phyloP scores from a whole-genome alignment of 2,329 filamentous ascomycete genomes.

The Colletotrichum lindemuthianum region DNA sequence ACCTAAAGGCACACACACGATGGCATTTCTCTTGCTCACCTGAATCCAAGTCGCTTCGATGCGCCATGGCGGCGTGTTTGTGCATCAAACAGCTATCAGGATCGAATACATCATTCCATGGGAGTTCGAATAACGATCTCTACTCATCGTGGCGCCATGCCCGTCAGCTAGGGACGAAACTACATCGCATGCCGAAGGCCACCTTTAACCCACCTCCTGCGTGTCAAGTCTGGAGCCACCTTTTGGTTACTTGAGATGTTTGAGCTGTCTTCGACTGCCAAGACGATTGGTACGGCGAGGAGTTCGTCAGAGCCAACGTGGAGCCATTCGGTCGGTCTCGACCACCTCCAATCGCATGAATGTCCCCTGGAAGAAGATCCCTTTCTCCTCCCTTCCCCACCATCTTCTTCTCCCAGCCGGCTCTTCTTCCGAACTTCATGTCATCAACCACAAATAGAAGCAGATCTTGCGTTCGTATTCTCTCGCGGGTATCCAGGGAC shows the following conservation, averaged over 20 bases:
- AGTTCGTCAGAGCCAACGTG: constrained; percentile 4
- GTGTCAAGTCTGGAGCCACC: not conserved
- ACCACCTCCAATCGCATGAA: constrained; percentile 24
- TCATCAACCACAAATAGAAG: constrained; percentile 22
- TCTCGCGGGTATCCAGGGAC: not conserved
- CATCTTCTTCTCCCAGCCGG: constrained; percentile 9
- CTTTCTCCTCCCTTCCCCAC: constrained; percentile 15
- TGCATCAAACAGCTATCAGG: not conserved
- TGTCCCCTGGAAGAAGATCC: constrained; percentile 17
- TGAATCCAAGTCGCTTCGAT: constrained; percentile 21
- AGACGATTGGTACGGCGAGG: too few relatives aligned
- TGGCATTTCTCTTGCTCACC: not conserved
- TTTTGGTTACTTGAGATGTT: not conserved
- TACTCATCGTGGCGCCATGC: too few relatives aligned
- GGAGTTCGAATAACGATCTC: too few relatives aligned
- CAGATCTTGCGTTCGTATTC: constrained; percentile 6
- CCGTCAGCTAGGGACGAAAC: too few relatives aligned
- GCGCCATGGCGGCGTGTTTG: constrained; percentile 18
- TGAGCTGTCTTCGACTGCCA: too few relatives aligned
- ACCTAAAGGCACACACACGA: not conserved
- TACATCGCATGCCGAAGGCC: too few relatives aligned
- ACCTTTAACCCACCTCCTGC: too few relatives aligned
- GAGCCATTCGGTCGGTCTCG: constrained; percentile 23
- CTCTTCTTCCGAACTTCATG: not conserved
- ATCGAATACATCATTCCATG: too few relatives aligned